Base-by-base conservation (phyloP, 2,329 filamentous ascomycete species). In the Pseudocercospora fuligena region DNA sequence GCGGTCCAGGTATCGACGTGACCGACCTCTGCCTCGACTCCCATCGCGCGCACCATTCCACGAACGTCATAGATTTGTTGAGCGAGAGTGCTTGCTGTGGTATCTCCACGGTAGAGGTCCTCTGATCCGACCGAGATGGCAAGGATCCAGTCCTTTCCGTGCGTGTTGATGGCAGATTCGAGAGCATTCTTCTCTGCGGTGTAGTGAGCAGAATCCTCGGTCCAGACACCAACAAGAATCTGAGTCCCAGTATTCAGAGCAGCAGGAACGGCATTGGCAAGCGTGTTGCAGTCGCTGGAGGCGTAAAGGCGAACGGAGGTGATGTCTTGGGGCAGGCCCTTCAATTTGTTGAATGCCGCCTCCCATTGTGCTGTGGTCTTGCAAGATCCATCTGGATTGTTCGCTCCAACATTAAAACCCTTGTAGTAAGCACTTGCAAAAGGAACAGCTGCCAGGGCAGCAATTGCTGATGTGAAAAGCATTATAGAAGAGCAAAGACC, bases 121-220 rank as follows among this genome's bases (percentile, higher is more conserved):
- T 91, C 89, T 74, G 84, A 87, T 51, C 89, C 89, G 60, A 91
- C 88, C 66, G 86, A 88, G 73, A 90, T 85, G 66, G 87, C 88
- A 51, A 89, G 85, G 71, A 90, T 82, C 76, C 88, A 87, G 73
- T 86, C 83, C 36, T 82, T 75, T 72, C 88, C 88, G 75, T 86
- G 82, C 73, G 81, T 80, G 68, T 80, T 74, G 63, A 90, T 82
- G 21, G 87, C 88, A 64, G 82, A 79, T 74, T 86, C 80, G 47
- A 91, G 81, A 19, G 88, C 89, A 69, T 73, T 82, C 74, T 90
- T 85, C 82, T 91, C 89, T 60, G 83, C 82, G 70, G 83, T 79
- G 76, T 85, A 90, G 77, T 83, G 86, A 63, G 78, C 78, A 53
- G 81, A 68, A 62, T 80, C 78, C 66, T 79, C 74, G 8, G 79